Base-by-base conservation (phyloP, 331 rosid species). In the Arachis monticola region DNA sequence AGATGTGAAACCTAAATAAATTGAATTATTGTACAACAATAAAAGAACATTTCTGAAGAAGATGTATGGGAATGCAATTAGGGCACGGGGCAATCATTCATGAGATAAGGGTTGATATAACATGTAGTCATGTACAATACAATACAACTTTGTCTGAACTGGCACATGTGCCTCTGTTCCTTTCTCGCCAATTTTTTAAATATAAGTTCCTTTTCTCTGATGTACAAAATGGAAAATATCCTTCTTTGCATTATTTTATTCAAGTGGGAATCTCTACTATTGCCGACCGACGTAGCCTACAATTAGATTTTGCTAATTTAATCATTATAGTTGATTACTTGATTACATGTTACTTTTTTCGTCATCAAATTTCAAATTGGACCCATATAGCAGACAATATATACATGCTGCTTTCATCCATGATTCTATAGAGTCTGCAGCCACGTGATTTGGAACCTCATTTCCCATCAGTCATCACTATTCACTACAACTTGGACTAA, bases 231-330 rank as follows among this genome's bases (percentile, higher is more conserved):
- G 9, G 48, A 45, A 42, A 45, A 7, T 7, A 45, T 45, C 42
- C 0, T 58, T 38, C 70, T 50, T 13, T 14, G 8, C 12, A 31
- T 65, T 27, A 52, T 44, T 47, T 35, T 31, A 45, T 38, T 38
- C 41, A 41, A 60, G 0, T 61, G 46, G 60, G 17, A 17, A 3
- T 1, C 5, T 35, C 7, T 17, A 31, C 38, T 60, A 8, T 48
- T 46, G 57, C 10, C 5, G 6, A 70, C 86, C 83, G 86, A 83
- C 86, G 2, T 79, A 7, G 44, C 22, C 45, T 41, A 60, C 40
- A 35, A 51, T 58, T 8, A 6, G 35, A 45, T 62, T 62, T 76
- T 27, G 70, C 44, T 74, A 53, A 56, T 10, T 53, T 51, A 66
- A 72, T 67, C 7, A 59, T 3, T 38, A 38, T 3, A 38, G 41